phyloP scores from a whole-genome alignment of 2,329 filamentous ascomycete genomes.

The Colletotrichum karsti region DNA sequence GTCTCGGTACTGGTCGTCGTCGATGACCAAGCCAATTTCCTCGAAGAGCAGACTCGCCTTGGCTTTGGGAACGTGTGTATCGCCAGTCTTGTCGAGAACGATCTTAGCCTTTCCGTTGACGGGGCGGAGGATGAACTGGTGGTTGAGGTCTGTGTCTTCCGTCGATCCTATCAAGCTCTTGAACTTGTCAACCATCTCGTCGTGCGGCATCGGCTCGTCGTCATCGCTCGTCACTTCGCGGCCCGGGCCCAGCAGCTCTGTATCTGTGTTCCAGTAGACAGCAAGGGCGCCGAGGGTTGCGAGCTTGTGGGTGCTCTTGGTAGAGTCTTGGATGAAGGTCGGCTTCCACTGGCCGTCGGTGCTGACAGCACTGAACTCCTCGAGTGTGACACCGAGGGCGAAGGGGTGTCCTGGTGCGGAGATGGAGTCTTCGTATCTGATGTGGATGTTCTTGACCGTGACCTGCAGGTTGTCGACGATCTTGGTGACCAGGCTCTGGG shows the following conservation, averaged over 20 bases:
- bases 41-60: slow-evolving; percentile 94
- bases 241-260: slow-evolving; percentile 82
- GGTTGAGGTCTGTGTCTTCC: slow-evolving; percentile 65
- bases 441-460: slow-evolving; percentile 96
- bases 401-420: slow-evolving; percentile 96
- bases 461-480: slow-evolving; percentile 99
- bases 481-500: slow-evolving; percentile 91
- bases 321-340: slow-evolving; percentile 91
- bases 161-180: slow-evolving; percentile 81
- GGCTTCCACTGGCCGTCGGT: slow-evolving; percentile 96
- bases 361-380: slow-evolving; percentile 96
- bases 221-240: slow-evolving; percentile 72
- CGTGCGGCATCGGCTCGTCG: slow-evolving; percentile 72
- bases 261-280: slow-evolving; percentile 98
- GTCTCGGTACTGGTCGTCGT: slow-evolving; percentile 97
- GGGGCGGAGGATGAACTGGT: slow-evolving; percentile 95
- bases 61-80: slow-evolving; percentile 80
- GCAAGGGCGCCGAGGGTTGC: slow-evolving; percentile 89
- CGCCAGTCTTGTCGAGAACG: slow-evolving; percentile 92
- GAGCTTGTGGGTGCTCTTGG: slow-evolving; percentile 88
- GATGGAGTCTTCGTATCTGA: slow-evolving; percentile 97
- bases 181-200: slow-evolving; percentile 81
- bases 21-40: slow-evolving; percentile 96
- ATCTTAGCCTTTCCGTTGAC: slow-evolving; percentile 95
- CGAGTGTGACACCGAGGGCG: slow-evolving; percentile 88